These are phyloP conservation scores for Tephrocybe sp. DNA, from an alignment of 768 basidiomycete species.

Conservation along the genomic window DNA sequence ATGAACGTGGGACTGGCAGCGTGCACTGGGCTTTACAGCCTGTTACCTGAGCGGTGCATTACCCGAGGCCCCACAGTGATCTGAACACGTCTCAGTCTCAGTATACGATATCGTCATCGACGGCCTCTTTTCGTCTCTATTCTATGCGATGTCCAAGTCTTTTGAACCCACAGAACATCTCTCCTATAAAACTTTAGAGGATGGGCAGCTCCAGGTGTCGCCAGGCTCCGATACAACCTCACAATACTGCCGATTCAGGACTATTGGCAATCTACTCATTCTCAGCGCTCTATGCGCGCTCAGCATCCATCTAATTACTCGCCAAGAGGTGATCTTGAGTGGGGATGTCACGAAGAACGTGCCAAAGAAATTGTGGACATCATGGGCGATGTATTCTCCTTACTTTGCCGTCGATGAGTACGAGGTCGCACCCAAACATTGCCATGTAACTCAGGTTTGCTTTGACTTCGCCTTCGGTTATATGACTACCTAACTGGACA, in stretches of 20 bases:
- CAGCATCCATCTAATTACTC: slow-evolving; percentile 1
- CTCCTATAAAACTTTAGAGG: no score
- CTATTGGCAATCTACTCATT: slow-evolving; percentile 7
- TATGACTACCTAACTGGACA: background rate
- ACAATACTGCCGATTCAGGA: background rate
- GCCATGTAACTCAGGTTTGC: slow-evolving; percentile 56
- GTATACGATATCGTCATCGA: no score
- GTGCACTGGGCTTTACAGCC: no score
- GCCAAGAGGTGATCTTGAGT: background rate
- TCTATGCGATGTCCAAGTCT: no score
- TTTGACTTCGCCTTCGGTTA: background rate
- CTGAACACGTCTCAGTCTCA: no score
- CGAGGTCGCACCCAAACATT: slow-evolving; percentile 42
- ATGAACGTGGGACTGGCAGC: no score
- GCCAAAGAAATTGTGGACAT: slow-evolving; percentile 19
- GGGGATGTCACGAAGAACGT: slow-evolving; percentile 10
- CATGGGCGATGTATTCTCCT: slow-evolving; percentile 67
- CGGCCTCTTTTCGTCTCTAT: no score
- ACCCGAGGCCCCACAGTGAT: no score
- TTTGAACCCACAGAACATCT: no score
- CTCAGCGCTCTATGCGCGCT: slow-evolving; percentile 10
- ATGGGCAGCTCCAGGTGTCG: no score
- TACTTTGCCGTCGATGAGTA: slow-evolving; percentile 52
- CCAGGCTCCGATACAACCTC: no score
- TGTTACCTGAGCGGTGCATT: no score